Evolutionary conservation across 1,284 basidiomycete genomes (phyloP).

Genomic region (Papiliotrema terrestris): DNA sequence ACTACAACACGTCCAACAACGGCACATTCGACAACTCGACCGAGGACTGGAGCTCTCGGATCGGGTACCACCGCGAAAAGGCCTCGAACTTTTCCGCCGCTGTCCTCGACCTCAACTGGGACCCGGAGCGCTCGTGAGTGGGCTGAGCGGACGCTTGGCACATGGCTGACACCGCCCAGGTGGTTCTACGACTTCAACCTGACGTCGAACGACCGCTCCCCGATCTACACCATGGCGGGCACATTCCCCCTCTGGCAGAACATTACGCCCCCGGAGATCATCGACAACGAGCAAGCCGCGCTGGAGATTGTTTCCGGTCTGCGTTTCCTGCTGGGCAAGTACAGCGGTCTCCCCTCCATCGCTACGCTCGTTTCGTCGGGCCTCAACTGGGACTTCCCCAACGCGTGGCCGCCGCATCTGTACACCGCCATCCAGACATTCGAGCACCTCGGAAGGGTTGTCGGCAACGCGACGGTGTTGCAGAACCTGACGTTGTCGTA

Average conservation of each 20-base stretch:
- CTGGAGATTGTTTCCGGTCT: slow-evolving; percentile 70
- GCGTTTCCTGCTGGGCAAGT: slow-evolving; percentile 73
- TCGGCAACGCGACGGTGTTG: slow-evolving; percentile 27
- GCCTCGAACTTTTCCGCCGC: slow-evolving; percentile 62
- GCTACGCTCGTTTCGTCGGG: slow-evolving; percentile 58
- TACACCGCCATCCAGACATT: slow-evolving; percentile 78
- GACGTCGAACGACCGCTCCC: slow-evolving; percentile 61
- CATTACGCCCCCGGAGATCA: slow-evolving; percentile 70
- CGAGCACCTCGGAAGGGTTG: slow-evolving; percentile 47
- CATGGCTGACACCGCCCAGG: neutral
- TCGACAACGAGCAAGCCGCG: slow-evolving; percentile 56
- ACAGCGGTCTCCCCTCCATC: slow-evolving; percentile 69
- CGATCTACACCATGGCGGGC: slow-evolving; percentile 65
- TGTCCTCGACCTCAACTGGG: slow-evolving; percentile 84
- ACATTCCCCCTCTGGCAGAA: slow-evolving; percentile 86
- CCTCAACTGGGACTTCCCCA: slow-evolving; percentile 58
- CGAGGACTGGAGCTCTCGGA: slow-evolving; percentile 20
- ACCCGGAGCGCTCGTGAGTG: slow-evolving; percentile 72
- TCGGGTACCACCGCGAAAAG: slow-evolving; percentile 57
- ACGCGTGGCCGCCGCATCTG: slow-evolving; percentile 70
- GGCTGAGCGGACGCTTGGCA: slow-evolving; percentile 49
- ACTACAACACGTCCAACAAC: slow-evolving; percentile 49
- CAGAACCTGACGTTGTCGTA: slow-evolving; percentile 55
- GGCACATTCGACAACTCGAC: slow-evolving; percentile 5
- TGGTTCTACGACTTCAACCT: slow-evolving; percentile 73